Conservation (phyloP, 208 protist species). For the Trypanosoma melophagium region DNA sequence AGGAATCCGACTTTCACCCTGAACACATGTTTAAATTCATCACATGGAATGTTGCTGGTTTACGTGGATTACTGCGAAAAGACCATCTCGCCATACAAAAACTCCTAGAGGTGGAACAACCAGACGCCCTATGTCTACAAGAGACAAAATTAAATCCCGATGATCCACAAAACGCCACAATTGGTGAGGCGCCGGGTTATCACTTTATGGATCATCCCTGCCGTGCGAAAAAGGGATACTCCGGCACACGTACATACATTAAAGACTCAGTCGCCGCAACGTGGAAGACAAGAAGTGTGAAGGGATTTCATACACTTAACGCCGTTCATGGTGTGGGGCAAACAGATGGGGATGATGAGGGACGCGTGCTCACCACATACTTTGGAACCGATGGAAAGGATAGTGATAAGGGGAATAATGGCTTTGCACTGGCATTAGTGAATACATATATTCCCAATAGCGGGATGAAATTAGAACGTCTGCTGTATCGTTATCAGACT, state of each 20-base stretch:
- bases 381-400: constrained; percentile 28
- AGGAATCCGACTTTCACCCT: constrained; percentile 54
- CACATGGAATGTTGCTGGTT: constrained; percentile 92
- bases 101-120: constrained; percentile 63
- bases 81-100: constrained; percentile 45
- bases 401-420: constrained; percentile 8
- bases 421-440: constrained; percentile 63
- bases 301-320: constrained; percentile 14
- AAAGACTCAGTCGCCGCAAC: constrained; percentile 14
- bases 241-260: constrained; percentile 84
- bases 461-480: constrained; percentile 83
- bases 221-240: constrained; percentile 85
- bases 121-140: constrained; percentile 89
- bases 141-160: constrained; percentile 91
- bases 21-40: constrained; percentile 83
- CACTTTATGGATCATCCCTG: constrained; percentile 70
- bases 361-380: constrained; percentile 86
- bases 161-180: constrained; percentile 45
- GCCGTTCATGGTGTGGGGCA: background rate
- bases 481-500: constrained; percentile 77
- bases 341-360: constrained; percentile 69
- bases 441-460: constrained; percentile 95
- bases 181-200: constrained; percentile 80
- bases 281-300: constrained; percentile 13
- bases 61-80: constrained; percentile 85